Conservation (phyloP, 192 early-diverging fungal species). For the Blastocladiella britannica region DNA sequence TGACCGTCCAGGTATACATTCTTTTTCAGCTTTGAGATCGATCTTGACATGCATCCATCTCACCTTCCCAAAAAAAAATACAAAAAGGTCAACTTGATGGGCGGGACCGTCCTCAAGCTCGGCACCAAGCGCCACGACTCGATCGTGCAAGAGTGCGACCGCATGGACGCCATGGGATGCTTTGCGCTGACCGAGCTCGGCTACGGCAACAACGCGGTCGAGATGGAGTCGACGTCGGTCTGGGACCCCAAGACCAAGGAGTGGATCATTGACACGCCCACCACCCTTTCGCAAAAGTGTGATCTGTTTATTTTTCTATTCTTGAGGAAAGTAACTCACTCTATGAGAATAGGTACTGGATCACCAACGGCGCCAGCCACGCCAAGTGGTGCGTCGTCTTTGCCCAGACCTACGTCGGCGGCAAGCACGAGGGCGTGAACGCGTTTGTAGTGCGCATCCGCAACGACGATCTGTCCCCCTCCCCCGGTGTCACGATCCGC, state of each 20-base stretch:
- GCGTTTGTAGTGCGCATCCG: slow-evolving; percentile 52
- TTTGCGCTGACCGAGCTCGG: slow-evolving; percentile 60
- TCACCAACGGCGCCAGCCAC: slow-evolving; percentile 54
- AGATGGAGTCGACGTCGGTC: slow-evolving; percentile 53
- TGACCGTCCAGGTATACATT: slow-evolving; percentile 6
- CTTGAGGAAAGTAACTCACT: no score
- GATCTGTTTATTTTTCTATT: background rate
- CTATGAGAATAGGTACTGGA: no score
- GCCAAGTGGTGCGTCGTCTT: slow-evolving; percentile 52
- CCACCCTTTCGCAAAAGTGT: slow-evolving; percentile 45
- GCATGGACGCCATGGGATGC: slow-evolving; percentile 43
- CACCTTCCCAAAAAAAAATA: no score
- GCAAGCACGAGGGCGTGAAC: slow-evolving; percentile 53
- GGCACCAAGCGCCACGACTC: slow-evolving; percentile 51
- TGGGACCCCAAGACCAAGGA: slow-evolving; percentile 34
- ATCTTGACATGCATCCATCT: no score
- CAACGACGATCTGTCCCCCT: slow-evolving; percentile 39
- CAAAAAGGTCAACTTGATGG: slow-evolving; percentile 41
- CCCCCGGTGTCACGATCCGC: slow-evolving; percentile 42
- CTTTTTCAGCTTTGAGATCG: no score
- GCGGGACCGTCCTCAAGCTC: slow-evolving; percentile 46
- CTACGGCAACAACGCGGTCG: slow-evolving; percentile 60
- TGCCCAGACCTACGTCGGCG: slow-evolving; percentile 48
- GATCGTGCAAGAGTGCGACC: slow-evolving; percentile 37
- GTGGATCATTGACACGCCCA: slow-evolving; percentile 53